These are phyloP conservation scores for Atkinsonella texensis DNA, from an alignment of 2,329 filamentous ascomycete species.

Conservation along the genomic window DNA sequence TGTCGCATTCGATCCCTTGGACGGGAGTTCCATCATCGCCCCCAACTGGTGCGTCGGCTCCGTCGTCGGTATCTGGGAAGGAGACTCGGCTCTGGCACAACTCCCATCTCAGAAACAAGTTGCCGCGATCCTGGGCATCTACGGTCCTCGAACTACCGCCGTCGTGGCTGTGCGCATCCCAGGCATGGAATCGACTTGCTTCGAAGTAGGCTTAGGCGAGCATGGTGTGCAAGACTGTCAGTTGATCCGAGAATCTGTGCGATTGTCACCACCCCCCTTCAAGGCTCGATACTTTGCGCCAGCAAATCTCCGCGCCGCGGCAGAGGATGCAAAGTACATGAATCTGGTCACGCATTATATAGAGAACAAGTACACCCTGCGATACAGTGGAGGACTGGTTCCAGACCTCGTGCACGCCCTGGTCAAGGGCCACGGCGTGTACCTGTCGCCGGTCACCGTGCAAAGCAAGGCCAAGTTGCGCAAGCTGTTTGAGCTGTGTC, in stretches of 20 bases:
- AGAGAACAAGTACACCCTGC: constrained; percentile 41
- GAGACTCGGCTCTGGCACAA: constrained; percentile 29
- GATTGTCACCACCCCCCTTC: constrained; percentile 16
- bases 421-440: constrained; percentile 49
- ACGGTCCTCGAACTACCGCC: constrained; percentile 43
- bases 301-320: constrained; percentile 46
- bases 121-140: constrained; percentile 39
- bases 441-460: constrained; percentile 43
- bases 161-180: constrained; percentile 41
- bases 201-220: constrained; percentile 35
- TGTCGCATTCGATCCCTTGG: constrained; percentile 50
- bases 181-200: constrained; percentile 25
- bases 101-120: constrained; percentile 29
- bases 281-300: constrained; percentile 49
- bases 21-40: constrained; percentile 49
- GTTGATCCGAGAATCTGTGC: too few relatives aligned
- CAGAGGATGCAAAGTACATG: constrained; percentile 37
- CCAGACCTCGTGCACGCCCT: constrained; percentile 48
- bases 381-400: constrained; percentile 49
- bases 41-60: constrained; percentile 47
- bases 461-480: constrained; percentile 44
- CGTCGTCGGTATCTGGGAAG: constrained; percentile 49
- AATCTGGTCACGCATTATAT: constrained; percentile 38
- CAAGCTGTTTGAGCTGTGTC: constrained; percentile 45
- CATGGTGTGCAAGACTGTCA: too few relatives aligned